Percentiles rank a stretch among this genome's conserved stretches.
Evolutionary conservation across 495 filamentous ascomycete species (phyloP).

Genomic region (Lophium mytilinum): DNA sequence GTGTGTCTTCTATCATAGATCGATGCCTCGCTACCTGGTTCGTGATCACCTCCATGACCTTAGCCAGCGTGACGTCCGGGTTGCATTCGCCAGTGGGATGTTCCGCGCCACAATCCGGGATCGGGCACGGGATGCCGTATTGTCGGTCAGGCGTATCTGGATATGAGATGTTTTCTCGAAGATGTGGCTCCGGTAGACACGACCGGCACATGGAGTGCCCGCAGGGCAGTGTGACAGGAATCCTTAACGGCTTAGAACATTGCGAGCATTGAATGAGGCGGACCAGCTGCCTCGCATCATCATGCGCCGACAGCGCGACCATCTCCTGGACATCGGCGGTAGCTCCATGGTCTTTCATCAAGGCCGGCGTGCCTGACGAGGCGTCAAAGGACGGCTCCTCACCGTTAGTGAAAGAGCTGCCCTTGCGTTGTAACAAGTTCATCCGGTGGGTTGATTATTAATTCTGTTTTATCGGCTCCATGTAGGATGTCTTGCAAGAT

Average conservation of each 20-base stretch:
- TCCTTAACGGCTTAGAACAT: slow-evolving; percentile 60
- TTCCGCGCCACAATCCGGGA: slow-evolving; percentile 54
- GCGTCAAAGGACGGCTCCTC: slow-evolving; percentile 17
- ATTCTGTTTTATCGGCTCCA: not conserved
- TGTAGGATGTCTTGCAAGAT: not conserved
- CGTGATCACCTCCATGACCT: slow-evolving; percentile 49
- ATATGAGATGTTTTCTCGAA: slow-evolving; percentile 63
- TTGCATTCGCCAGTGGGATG: slow-evolving; percentile 72
- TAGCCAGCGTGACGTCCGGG: slow-evolving; percentile 64
- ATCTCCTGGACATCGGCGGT: slow-evolving; percentile 1
- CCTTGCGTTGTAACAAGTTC: slow-evolving; percentile 4
- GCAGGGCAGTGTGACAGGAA: slow-evolving; percentile 73
- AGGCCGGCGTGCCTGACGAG: slow-evolving; percentile 7
- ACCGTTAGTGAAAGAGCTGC: slow-evolving; percentile 13
- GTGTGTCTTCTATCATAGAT: slow-evolving; percentile 25
- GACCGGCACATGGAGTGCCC: slow-evolving; percentile 67
- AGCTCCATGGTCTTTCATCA: slow-evolving; percentile 16
- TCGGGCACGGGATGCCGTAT: slow-evolving; percentile 65
- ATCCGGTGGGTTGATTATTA: slow-evolving; percentile 1
- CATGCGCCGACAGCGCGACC: slow-evolving; percentile 36
- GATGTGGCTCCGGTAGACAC: slow-evolving; percentile 60
- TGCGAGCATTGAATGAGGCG: slow-evolving; percentile 64
- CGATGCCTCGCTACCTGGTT: slow-evolving; percentile 37
- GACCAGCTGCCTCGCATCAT: slow-evolving; percentile 52
- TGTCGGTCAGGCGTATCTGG: slow-evolving; percentile 55